phyloP scores from a whole-genome alignment of 257 asterid species.

The Thymus mandschuricus region DNA sequence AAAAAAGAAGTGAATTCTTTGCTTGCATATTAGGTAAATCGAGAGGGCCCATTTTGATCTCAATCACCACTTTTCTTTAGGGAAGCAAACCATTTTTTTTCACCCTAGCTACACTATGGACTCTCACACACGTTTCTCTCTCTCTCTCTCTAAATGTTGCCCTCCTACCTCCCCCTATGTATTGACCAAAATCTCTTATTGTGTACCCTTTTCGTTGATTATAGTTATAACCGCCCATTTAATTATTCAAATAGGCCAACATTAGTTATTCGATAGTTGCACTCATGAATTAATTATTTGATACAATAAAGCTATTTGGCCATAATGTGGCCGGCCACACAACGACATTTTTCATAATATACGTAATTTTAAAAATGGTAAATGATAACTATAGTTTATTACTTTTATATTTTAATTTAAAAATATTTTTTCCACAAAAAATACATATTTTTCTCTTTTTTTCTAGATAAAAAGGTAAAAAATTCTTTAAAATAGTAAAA shows the following conservation, averaged over 20 bases:
- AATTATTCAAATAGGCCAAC: not conserved
- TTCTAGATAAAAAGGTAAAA: too few species aligned
- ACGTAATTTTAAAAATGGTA: too few species aligned
- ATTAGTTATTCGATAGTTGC: not conserved
- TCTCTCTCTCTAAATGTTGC: not conserved
- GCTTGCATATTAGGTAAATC: conserved; percentile 31
- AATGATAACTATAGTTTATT: too few species aligned
- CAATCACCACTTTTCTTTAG: conserved; percentile 7
- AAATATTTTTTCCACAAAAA: too few species aligned
- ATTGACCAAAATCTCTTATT: not conserved
- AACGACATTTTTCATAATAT: too few species aligned
- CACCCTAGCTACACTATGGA: not conserved
- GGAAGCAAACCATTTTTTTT: too few species aligned
- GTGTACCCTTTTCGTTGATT: not conserved
- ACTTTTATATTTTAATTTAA: too few species aligned
- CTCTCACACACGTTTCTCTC: not conserved
- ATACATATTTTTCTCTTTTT: too few species aligned
- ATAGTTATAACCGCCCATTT: not conserved
- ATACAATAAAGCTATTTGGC: too few species aligned
- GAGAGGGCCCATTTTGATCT: conserved; percentile 38
- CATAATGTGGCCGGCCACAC: too few species aligned
- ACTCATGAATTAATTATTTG: too few species aligned
- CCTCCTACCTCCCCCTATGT: not conserved
- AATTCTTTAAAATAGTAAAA: too few species aligned
- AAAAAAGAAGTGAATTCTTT: conserved; percentile 24